phyloP scores from a whole-genome alignment of 176 grass and related monocot species.

The Carex littledalei region DNA sequence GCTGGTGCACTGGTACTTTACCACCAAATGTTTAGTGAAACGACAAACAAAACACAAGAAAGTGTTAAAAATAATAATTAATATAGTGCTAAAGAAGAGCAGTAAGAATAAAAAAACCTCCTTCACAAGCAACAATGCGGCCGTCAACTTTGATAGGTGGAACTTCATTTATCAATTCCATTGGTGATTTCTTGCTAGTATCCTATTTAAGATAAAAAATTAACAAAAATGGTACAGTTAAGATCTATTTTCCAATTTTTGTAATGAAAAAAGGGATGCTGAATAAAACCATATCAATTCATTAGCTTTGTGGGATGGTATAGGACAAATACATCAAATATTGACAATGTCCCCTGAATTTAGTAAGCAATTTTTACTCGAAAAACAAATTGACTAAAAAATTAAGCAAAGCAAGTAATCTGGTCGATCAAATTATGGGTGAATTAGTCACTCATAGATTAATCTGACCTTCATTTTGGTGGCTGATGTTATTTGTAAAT shows the following conservation, averaged over 20 bases:
- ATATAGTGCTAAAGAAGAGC: background rate
- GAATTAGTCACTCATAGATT: background rate
- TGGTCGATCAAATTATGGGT: background rate
- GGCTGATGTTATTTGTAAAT: background rate
- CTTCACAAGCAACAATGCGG: constrained; percentile 81
- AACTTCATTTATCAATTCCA: constrained; percentile 89
- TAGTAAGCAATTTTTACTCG: background rate
- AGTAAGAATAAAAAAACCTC: constrained; percentile 36
- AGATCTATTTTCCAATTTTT: constrained; percentile 7
- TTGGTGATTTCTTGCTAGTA: constrained; percentile 91
- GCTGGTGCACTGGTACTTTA: background rate
- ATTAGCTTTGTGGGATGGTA: background rate
- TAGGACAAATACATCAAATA: background rate
- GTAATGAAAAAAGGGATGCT: background rate
- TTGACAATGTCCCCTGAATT: background rate
- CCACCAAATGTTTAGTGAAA: background rate
- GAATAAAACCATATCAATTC: background rate
- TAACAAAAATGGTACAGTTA: background rate
- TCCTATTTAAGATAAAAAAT: constrained; percentile 41
- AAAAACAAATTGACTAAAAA: background rate
- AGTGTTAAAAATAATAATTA: background rate
- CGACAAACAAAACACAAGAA: background rate
- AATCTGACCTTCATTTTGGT: background rate
- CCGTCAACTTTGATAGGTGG: constrained; percentile 80
- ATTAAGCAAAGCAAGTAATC: background rate